Evolutionary conservation across 1,139 yeast genomes (phyloP).

Genomic region (Protomyces arabidopsidicola): DNA sequence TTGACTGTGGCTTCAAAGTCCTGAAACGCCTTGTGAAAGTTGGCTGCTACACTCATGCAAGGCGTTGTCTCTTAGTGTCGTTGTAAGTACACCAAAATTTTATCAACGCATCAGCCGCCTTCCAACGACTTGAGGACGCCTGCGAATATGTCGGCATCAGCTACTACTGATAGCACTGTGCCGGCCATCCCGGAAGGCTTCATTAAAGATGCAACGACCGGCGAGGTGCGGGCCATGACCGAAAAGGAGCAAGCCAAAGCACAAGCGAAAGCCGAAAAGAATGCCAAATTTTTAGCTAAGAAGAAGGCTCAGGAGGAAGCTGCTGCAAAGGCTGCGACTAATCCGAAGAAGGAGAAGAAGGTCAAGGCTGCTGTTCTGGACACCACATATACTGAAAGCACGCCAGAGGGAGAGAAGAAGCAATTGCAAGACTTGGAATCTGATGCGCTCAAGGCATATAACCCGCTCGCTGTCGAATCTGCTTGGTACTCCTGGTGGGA

Average conservation of each 20-base stretch:
- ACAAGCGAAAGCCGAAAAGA: slow-evolving; percentile 91
- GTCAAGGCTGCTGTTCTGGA: slow-evolving; percentile 65
- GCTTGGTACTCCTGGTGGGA: slow-evolving; percentile 99
- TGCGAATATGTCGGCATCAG: slow-evolving; percentile 12
- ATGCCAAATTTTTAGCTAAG: slow-evolving; percentile 91
- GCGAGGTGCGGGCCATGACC: slow-evolving; percentile 24
- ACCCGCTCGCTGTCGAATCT: slow-evolving; percentile 86
- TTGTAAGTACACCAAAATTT: no score
- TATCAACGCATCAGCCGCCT: no score
- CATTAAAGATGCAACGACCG: slow-evolving; percentile 21
- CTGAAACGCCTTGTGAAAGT: not conserved
- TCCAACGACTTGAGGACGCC: no score
- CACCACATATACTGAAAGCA: slow-evolving; percentile 59
- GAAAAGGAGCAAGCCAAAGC: slow-evolving; percentile 64
- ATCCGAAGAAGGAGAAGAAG: slow-evolving; percentile 49
- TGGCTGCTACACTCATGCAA: not conserved
- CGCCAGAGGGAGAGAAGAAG: slow-evolving; percentile 87
- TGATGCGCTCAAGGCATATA: slow-evolving; percentile 89
- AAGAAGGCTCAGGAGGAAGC: slow-evolving; percentile 69
- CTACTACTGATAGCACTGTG: slow-evolving; percentile 16
- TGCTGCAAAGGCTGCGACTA: slow-evolving; percentile 41
- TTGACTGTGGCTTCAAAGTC: not conserved
- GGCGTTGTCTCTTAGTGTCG: no score
- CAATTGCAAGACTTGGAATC: slow-evolving; percentile 77
- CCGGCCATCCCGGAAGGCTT: slow-evolving; percentile 21